These are phyloP conservation scores for Penicillium polonicum DNA, from an alignment of 2,329 filamentous ascomycete genomes.

Conservation along the genomic window DNA sequence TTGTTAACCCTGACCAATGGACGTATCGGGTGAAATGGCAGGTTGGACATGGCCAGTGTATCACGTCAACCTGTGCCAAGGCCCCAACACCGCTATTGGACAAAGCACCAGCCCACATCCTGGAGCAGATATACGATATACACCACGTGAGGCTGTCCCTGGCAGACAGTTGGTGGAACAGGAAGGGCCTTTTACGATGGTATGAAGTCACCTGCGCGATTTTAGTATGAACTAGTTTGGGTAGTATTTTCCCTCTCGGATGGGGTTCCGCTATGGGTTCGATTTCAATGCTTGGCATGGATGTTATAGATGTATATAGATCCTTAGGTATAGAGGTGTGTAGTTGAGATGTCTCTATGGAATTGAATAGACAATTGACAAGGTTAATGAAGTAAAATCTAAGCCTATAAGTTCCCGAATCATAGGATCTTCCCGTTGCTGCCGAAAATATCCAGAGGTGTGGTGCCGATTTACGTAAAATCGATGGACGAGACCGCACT, in stretches of 20 bases:
- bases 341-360: not conserved
- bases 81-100: not conserved
- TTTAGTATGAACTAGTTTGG: not conserved
- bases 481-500: conserved; percentile 22
- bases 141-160: conserved; percentile 11
- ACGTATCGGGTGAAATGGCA: conserved; percentile 4
- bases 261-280: not conserved
- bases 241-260: not conserved
- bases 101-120: not conserved
- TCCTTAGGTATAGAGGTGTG: too few species aligned
- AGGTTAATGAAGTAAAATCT: not conserved
- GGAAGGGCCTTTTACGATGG: not conserved
- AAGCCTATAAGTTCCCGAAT: conserved; percentile 5
- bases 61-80: conserved; percentile 1
- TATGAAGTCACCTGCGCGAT: conserved; percentile 10
- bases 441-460: conserved; percentile 17
- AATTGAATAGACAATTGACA: not conserved
- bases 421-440: conserved; percentile 26
- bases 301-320: not conserved
- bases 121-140: not conserved
- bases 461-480: conserved; percentile 45
- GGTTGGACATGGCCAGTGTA: not conserved
- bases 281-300: conserved; percentile 5
- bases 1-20: not conserved
- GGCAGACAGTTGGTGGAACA: conserved; percentile 3